Percentiles rank a stretch among this genome's conserved stretches.
These are phyloP conservation scores for Calendula officinalis DNA, from an alignment of 129 eudicot species.

Conservation along the genomic window DNA sequence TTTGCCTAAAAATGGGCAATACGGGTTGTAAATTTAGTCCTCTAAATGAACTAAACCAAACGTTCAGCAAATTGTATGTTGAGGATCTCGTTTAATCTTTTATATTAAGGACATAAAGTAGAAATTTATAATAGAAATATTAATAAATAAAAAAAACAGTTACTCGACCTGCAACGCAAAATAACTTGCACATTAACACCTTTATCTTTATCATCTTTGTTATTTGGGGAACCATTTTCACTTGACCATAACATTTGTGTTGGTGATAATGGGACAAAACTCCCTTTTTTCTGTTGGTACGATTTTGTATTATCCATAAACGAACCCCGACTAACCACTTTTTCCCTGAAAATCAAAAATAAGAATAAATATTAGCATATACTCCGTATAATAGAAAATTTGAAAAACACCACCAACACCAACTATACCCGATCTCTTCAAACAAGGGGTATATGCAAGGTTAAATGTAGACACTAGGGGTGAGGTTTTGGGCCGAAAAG, in stretches of 20 bases:
- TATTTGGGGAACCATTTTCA: conserved; percentile 38
- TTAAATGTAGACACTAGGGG: no score
- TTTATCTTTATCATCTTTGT: conserved; percentile 47
- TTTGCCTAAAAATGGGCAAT: not conserved
- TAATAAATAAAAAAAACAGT: not conserved
- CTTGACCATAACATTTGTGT: conserved; percentile 47
- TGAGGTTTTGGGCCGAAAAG: no score
- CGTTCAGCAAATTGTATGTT: no score
- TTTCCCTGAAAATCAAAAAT: conserved; percentile 22
- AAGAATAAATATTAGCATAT: not conserved
- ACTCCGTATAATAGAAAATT: not conserved
- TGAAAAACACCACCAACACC: not conserved
- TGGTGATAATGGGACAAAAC: conserved; percentile 37
- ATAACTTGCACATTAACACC: conserved; percentile 61
- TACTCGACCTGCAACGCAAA: conserved; percentile 54
- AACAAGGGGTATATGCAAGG: no score
- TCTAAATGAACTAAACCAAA: no score
- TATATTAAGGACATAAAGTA: not conserved
- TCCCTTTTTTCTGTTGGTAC: conserved; percentile 43
- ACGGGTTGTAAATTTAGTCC: no score
- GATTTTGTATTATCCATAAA: conserved; percentile 38
- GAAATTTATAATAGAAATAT: no score
- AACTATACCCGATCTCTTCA: no score
- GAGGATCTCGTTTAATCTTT: no score
- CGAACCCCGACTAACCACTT: conserved; percentile 30